A percentile compares a stretch with the other conserved stretches of the same genome.
Evolutionary conservation across 495 filamentous ascomycete species (phyloP).

Genomic region (Cairneyella variabilis): DNA sequence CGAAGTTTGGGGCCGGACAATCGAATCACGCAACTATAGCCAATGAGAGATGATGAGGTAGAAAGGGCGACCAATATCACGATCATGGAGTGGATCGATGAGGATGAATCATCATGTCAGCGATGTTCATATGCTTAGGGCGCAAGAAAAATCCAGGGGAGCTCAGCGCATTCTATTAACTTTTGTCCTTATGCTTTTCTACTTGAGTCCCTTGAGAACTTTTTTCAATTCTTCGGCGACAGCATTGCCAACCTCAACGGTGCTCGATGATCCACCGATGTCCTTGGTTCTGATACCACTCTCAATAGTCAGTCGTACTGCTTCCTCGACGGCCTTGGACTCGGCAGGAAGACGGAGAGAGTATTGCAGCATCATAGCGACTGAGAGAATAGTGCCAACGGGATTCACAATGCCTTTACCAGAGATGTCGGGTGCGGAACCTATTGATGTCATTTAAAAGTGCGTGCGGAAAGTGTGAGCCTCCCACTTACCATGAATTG

Average conservation of each 20-base stretch:
- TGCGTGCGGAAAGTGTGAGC: background rate
- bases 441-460: conserved; percentile 24
- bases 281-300: conserved; percentile 71
- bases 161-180: background rate
- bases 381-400: conserved; percentile 77
- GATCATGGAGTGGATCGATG: too few species aligned
- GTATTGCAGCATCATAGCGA: conserved; percentile 91
- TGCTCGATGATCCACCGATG: conserved; percentile 68
- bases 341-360: conserved; percentile 73
- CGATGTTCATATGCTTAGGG: too few species aligned
- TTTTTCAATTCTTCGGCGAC: conserved; percentile 65
- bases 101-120: too few species aligned
- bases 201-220: conserved; percentile 31
- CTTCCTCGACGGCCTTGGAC: conserved; percentile 71
- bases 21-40: too few species aligned
- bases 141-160: too few species aligned
- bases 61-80: too few species aligned
- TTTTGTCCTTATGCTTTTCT: background rate
- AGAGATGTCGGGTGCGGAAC: conserved; percentile 72
- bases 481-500: conserved; percentile 76
- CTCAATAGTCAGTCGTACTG: conserved; percentile 75
- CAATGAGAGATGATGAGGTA: too few species aligned
- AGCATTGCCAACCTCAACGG: conserved; percentile 78
- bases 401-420: conserved; percentile 88
- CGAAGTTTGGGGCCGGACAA: too few species aligned